phyloP scores from a whole-genome alignment of 2,329 filamentous ascomycete genomes.

The Polychaeton citri region DNA sequence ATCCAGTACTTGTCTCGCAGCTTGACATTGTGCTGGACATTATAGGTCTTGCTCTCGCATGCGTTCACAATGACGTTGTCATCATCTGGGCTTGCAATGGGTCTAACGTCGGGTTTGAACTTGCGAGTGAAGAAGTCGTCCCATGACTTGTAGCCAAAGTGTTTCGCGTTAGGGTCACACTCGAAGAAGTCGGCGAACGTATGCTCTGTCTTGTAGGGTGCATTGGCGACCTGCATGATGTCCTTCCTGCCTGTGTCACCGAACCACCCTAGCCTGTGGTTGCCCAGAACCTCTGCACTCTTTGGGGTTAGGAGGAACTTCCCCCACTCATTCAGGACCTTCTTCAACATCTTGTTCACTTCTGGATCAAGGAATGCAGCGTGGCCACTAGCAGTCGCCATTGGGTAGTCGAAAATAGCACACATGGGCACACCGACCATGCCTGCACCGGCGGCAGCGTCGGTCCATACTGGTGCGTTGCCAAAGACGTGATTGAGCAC shows the following conservation, averaged over 20 bases:
- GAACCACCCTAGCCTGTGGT: slow-evolving; percentile 27
- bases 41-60: slow-evolving; percentile 51
- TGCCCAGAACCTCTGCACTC: slow-evolving; percentile 25
- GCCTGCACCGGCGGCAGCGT: slow-evolving; percentile 24
- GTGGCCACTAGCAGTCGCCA: slow-evolving; percentile 41
- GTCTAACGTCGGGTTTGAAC: slow-evolving; percentile 43
- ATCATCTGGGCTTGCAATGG: slow-evolving; percentile 44
- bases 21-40: slow-evolving; percentile 36
- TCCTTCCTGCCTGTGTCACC: slow-evolving; percentile 25
- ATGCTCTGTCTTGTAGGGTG: slow-evolving; percentile 12
- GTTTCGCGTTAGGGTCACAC: slow-evolving; percentile 41
- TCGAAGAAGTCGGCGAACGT: slow-evolving; percentile 42
- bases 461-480: slow-evolving; percentile 28
- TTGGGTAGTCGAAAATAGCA: slow-evolving; percentile 46
- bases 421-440: slow-evolving; percentile 45
- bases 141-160: slow-evolving; percentile 54
- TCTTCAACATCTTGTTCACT: slow-evolving; percentile 40
- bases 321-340: slow-evolving; percentile 38
- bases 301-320: slow-evolving; percentile 21
- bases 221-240: slow-evolving; percentile 20
- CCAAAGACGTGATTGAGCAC: slow-evolving; percentile 46
- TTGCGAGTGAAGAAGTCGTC: slow-evolving; percentile 56
- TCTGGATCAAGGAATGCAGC: slow-evolving; percentile 40
- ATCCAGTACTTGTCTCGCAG: slow-evolving; percentile 52
- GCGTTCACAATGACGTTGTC: slow-evolving; percentile 45